These are phyloP conservation scores for Candida sphagnicola DNA, from an alignment of 805 yeast genomes.

Conservation along the genomic window DNA sequence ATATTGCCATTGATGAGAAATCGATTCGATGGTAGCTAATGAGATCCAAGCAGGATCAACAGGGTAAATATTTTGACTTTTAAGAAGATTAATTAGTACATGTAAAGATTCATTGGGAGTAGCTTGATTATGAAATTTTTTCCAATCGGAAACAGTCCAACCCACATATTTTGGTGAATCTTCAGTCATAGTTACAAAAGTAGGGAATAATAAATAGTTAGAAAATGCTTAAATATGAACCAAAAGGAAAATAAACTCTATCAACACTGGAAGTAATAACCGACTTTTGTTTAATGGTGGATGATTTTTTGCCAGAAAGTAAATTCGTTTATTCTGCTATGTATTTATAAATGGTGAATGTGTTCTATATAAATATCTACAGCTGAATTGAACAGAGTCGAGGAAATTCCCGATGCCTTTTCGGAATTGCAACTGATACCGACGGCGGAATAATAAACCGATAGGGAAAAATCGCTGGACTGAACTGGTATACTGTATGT, in stretches of 20 bases:
- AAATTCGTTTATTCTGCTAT: no score
- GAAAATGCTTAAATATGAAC: no score
- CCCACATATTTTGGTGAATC: constrained; percentile 40
- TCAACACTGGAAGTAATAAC: no score
- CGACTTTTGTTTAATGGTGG: no score
- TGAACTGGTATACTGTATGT: no score
- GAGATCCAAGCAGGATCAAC: constrained; percentile 93
- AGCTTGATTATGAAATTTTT: constrained; percentile 56
- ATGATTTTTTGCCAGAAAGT: no score
- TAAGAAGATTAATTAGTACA: constrained; percentile 42
- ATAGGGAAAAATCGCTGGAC: no score
- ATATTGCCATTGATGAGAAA: constrained; percentile 73
- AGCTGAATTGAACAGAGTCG: no score
- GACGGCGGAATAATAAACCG: neutral
- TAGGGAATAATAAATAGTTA: neutral
- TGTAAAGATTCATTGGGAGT: constrained; percentile 59
- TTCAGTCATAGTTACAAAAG: neutral
- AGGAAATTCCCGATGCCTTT: neutral
- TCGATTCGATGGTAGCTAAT: constrained; percentile 55
- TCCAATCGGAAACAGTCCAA: constrained; percentile 84
- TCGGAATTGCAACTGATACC: neutral
- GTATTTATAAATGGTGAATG: no score
- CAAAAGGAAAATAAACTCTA: no score
- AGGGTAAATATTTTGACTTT: constrained; percentile 43
- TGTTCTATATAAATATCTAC: no score